phyloP scores from a whole-genome alignment of 2,329 filamentous ascomycete species.

The Dryadomyces quercus-mongolicae region DNA sequence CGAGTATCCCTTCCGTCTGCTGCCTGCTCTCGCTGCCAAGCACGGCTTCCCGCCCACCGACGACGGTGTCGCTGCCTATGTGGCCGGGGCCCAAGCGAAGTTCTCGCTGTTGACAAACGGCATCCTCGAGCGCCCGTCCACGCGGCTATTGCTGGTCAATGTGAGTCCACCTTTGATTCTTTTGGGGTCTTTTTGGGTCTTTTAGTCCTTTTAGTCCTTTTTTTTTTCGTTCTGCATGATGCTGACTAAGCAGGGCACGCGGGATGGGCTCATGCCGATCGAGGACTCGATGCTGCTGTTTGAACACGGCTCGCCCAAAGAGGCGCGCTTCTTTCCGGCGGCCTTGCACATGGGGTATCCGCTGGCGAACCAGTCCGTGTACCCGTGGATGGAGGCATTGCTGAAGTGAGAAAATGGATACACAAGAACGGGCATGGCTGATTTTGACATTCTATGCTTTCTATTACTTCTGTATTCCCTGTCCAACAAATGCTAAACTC shows the following conservation, averaged over 20 bases:
- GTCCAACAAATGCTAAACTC: too few species aligned
- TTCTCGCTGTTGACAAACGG: constrained; percentile 51
- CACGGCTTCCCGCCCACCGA: constrained; percentile 45
- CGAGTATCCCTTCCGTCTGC: constrained; percentile 51
- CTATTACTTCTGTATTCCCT: background rate
- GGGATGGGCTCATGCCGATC: constrained; percentile 55
- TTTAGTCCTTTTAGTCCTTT: background rate
- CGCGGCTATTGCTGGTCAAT: constrained; percentile 48
- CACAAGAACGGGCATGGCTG: too few species aligned
- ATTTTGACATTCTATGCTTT: too few species aligned
- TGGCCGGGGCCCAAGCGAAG: constrained; percentile 37
- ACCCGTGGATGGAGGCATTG: constrained; percentile 49
- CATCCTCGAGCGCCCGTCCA: constrained; percentile 41
- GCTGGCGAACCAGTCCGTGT: constrained; percentile 41
- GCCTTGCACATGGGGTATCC: constrained; percentile 59
- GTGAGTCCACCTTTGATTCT: too few species aligned
- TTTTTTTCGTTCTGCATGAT: background rate
- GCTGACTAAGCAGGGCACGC: constrained; percentile 33
- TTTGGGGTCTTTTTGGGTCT: too few species aligned
- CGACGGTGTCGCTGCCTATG: constrained; percentile 28
- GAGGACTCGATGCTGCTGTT: constrained; percentile 55
- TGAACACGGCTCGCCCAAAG: constrained; percentile 53
- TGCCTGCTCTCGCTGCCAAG: constrained; percentile 46
- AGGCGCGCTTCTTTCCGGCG: constrained; percentile 49
- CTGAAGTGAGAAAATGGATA: constrained; percentile 21